A percentile compares a stretch with the other conserved stretches of the same genome.
These are phyloP conservation scores for Ganoderma multipileum DNA, from an alignment of 1,284 basidiomycete species.

Conservation along the genomic window DNA sequence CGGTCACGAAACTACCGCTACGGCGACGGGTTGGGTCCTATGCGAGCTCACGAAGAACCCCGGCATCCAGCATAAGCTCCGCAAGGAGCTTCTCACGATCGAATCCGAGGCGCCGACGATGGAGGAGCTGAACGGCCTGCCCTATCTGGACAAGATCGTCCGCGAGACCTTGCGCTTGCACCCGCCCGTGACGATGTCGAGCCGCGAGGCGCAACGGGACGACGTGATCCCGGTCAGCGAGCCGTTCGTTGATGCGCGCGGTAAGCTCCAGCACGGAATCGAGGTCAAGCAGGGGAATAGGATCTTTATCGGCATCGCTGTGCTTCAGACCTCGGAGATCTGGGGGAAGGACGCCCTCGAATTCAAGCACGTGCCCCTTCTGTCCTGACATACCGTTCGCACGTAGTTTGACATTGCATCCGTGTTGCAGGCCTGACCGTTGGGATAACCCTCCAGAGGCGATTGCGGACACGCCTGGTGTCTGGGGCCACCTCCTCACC, in stretches of 20 bases:
- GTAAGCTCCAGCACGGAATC: slow-evolving; percentile 36
- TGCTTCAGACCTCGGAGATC: slow-evolving; percentile 51
- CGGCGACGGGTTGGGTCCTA: slow-evolving; percentile 61
- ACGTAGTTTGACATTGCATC: neutral
- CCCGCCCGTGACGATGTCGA: slow-evolving; percentile 62
- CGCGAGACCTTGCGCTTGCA: slow-evolving; percentile 75
- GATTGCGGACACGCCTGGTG: slow-evolving; percentile 55
- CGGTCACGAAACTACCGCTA: slow-evolving; percentile 66
- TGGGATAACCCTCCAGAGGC: slow-evolving; percentile 59
- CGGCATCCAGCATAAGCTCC: slow-evolving; percentile 67
- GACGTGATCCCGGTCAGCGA: slow-evolving; percentile 48
- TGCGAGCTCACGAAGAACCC: slow-evolving; percentile 64
- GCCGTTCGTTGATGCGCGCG: slow-evolving; percentile 40
- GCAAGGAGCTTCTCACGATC: slow-evolving; percentile 66
- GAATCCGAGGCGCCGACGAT: slow-evolving; percentile 47
- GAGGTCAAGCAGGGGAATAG: slow-evolving; percentile 52
- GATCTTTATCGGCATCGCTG: slow-evolving; percentile 53
- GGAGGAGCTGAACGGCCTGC: slow-evolving; percentile 65
- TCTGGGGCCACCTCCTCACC: slow-evolving; percentile 64
- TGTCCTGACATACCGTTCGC: neutral
- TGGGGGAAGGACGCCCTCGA: slow-evolving; percentile 64
- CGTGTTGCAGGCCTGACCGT: slow-evolving; percentile 56
- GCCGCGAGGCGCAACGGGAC: slow-evolving; percentile 59
- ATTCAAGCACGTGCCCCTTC: slow-evolving; percentile 48
- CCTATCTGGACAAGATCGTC: slow-evolving; percentile 70